These are phyloP conservation scores for Starmerella apicola DNA, from an alignment of 805 yeast species.

Conservation along the genomic window DNA sequence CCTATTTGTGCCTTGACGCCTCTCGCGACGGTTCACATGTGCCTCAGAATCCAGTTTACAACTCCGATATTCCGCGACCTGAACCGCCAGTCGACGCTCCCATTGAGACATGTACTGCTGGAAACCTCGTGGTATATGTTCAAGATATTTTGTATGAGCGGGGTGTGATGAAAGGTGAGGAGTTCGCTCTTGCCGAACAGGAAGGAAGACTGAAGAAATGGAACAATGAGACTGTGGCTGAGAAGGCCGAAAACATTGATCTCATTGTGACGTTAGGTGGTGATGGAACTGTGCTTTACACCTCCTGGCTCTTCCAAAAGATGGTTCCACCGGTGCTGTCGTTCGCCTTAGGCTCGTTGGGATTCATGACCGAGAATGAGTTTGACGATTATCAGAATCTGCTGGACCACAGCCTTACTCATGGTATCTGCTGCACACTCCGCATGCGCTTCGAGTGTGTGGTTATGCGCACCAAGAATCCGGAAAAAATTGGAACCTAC, in stretches of 20 bases:
- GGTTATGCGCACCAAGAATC: conserved; percentile 31
- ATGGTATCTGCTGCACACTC: conserved; percentile 65
- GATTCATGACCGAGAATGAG: conserved; percentile 78
- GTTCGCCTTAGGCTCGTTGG: conserved; percentile 81
- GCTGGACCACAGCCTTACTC: conserved; percentile 45
- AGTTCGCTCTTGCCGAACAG: conserved; percentile 35
- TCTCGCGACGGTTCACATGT: background rate
- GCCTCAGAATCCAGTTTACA: no score
- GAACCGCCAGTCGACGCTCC: conserved; percentile 6
- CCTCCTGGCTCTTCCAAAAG: conserved; percentile 72
- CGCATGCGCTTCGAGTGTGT: conserved; percentile 83
- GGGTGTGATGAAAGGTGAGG: conserved; percentile 48
- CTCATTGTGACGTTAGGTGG: conserved; percentile 86
- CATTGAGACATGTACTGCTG: conserved; percentile 11
- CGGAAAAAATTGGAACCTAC: conserved; percentile 24
- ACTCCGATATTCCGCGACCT: no score
- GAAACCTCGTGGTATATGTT: conserved; percentile 46
- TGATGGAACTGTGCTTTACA: conserved; percentile 88
- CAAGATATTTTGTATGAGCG: conserved; percentile 55
- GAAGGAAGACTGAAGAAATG: conserved; percentile 49
- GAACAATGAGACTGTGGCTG: conserved; percentile 39
- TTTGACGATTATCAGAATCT: conserved; percentile 58
- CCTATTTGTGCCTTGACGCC: background rate
- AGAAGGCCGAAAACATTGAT: conserved; percentile 45
- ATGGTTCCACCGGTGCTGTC: conserved; percentile 86